phyloP scores from a whole-genome alignment of 345 rosid genomes.

The Gossypium longicalyx region DNA sequence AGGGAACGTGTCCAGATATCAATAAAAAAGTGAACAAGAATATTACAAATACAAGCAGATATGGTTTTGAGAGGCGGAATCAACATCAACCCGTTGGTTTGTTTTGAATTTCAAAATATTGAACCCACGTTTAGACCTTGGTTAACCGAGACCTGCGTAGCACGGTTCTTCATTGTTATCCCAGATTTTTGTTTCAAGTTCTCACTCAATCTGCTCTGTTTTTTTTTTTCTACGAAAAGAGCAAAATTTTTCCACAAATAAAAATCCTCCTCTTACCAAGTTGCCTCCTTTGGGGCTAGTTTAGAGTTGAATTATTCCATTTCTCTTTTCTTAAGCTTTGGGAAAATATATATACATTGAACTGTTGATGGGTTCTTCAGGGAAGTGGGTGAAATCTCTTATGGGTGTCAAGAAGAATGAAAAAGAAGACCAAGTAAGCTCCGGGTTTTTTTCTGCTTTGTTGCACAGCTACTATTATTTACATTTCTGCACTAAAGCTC shows the following conservation, averaged over 20 bases:
- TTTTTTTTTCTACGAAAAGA: neutral
- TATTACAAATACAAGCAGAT: neutral
- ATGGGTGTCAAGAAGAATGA: too few relatives aligned
- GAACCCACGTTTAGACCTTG: conserved; percentile 23
- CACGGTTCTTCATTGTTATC: neutral
- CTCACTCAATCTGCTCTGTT: neutral
- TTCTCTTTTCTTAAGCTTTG: neutral
- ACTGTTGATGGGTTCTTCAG: conserved; percentile 75
- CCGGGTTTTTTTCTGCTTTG: neutral
- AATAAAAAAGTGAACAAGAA: neutral
- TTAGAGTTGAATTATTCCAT: too few relatives aligned
- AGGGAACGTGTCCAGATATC: neutral
- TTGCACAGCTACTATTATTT: neutral
- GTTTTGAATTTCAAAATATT: too few relatives aligned
- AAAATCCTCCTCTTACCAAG: neutral
- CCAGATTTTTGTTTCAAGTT: too few relatives aligned
- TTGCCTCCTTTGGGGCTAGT: neutral
- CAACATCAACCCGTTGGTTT: too few relatives aligned
- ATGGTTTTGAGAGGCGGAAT: neutral
- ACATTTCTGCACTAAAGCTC: neutral
- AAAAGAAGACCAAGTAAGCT: too few relatives aligned
- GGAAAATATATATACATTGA: neutral
- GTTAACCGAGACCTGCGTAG: conserved; percentile 3
- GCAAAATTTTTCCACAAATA: neutral
- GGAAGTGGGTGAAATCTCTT: conserved; percentile 45